phyloP scores from a whole-genome alignment of 2,329 filamentous ascomycete species.

The Neonectria hederae region DNA sequence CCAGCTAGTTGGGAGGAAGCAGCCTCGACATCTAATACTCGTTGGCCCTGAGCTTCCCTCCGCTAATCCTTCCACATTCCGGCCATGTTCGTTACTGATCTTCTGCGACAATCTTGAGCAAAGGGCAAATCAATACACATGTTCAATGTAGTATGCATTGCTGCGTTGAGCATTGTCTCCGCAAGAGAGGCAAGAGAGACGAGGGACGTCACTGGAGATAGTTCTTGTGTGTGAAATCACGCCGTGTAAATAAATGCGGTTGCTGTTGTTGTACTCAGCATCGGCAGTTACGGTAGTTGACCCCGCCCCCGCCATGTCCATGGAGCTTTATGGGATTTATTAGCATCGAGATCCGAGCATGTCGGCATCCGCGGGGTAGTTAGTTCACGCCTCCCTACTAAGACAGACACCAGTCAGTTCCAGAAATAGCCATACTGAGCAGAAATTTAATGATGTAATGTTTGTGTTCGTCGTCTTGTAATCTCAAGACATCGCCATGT shows the following conservation, averaged over 20 bases:
- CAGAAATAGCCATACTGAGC: too few relatives aligned
- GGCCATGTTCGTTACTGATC: neutral
- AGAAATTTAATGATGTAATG: neutral
- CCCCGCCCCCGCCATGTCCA: slow-evolving; percentile 13
- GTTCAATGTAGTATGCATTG: too few relatives aligned
- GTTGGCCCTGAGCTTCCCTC: neutral
- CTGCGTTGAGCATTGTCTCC: too few relatives aligned
- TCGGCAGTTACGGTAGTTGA: neutral
- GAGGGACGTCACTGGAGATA: neutral
- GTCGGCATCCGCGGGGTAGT: neutral
- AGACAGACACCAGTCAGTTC: neutral
- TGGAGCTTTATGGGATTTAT: slow-evolving; percentile 8
- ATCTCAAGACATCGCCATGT: neutral
- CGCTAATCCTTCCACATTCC: neutral
- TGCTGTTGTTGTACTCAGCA: neutral
- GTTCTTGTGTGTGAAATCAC: neutral
- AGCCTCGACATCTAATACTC: neutral
- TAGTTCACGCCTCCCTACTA: neutral
- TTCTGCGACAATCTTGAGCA: neutral
- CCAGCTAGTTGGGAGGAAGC: neutral
- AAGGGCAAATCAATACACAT: too few relatives aligned
- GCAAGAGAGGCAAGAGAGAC: too few relatives aligned
- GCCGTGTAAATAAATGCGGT: neutral
- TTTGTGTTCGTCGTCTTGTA: too few relatives aligned
- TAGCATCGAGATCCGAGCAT: slow-evolving; percentile 9